Evolutionary conservation across 1,139 yeast species (phyloP).

Genomic region (Suhomyces bokatorum): DNA sequence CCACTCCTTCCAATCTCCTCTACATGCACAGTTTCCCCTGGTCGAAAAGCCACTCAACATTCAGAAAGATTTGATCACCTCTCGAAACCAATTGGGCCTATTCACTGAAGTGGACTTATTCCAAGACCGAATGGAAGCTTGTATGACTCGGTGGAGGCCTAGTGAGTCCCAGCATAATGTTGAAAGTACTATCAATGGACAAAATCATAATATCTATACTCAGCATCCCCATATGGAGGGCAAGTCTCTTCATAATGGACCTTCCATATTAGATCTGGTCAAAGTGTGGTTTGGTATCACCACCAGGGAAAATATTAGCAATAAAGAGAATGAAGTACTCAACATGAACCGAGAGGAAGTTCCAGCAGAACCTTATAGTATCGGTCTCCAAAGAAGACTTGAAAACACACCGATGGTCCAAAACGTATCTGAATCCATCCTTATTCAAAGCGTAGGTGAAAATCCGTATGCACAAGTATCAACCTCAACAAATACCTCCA

Average conservation of each 20-base stretch:
- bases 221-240: conserved; percentile 37
- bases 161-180: conserved; percentile 43
- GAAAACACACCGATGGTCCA: background rate
- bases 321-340: background rate
- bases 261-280: background rate
- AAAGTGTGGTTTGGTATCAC: conserved; percentile 4
- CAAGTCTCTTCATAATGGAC: background rate
- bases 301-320: background rate
- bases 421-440: conserved; percentile 13
- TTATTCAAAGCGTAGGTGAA: background rate
- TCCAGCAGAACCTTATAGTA: background rate
- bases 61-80: background rate
- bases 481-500: background rate
- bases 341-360: background rate
- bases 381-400: background rate
- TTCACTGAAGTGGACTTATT: conserved; percentile 26
- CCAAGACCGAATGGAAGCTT: conserved; percentile 50
- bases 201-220: conserved; percentile 1
- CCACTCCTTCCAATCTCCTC: background rate
- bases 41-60: background rate
- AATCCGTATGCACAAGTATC: background rate
- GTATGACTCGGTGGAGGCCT: conserved; percentile 55
- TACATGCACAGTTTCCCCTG: background rate
- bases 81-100: background rate
- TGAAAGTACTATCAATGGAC: conserved; percentile 35